Percentiles rank a stretch among this genome's conserved stretches.
These are phyloP conservation scores for Hordeum marinum DNA, from an alignment of 176 grass and related monocot species.

Conservation along the genomic window DNA sequence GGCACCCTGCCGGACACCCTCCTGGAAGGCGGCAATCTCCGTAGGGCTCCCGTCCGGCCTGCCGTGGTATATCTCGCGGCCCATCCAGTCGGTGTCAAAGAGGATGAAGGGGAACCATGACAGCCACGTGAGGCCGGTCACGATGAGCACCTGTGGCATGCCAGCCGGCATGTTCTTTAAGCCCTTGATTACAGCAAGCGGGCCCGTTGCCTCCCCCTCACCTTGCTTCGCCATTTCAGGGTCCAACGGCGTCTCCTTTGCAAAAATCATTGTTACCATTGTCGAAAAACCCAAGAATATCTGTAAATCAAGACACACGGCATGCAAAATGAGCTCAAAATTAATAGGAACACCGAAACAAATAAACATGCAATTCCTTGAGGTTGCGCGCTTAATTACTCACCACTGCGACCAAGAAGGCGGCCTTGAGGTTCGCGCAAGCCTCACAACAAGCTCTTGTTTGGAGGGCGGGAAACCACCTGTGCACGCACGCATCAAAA, in stretches of 20 bases:
- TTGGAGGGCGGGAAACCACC: slow-evolving; percentile 81
- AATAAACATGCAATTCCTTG: not conserved
- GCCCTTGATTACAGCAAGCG: slow-evolving; percentile 38
- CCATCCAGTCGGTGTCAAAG: slow-evolving; percentile 98
- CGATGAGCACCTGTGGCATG: slow-evolving; percentile 68
- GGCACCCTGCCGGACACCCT: slow-evolving; percentile 68
- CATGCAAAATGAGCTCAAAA: not conserved
- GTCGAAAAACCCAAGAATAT: slow-evolving; percentile 43
- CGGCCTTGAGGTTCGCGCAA: slow-evolving; percentile 77
- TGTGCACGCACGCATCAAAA: not conserved
- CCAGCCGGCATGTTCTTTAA: slow-evolving; percentile 68
- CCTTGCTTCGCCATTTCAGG: not conserved
- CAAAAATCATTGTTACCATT: slow-evolving; percentile 50
- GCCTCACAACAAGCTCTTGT: slow-evolving; percentile 69
- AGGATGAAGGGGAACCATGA: slow-evolving; percentile 93
- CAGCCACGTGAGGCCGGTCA: slow-evolving; percentile 78
- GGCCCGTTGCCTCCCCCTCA: slow-evolving; percentile 17
- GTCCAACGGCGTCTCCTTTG: slow-evolving; percentile 49
- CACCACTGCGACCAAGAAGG: slow-evolving; percentile 75
- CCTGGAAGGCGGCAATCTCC: slow-evolving; percentile 44
- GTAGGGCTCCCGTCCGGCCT: slow-evolving; percentile 31
- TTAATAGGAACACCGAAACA: not conserved
- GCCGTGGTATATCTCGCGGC: slow-evolving; percentile 87
- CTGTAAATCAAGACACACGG: slow-evolving; percentile 2
- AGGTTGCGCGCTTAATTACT: not conserved